phyloP scores from a whole-genome alignment of 257 asterid genomes.

The Dorcoceras hygrometricum region DNA sequence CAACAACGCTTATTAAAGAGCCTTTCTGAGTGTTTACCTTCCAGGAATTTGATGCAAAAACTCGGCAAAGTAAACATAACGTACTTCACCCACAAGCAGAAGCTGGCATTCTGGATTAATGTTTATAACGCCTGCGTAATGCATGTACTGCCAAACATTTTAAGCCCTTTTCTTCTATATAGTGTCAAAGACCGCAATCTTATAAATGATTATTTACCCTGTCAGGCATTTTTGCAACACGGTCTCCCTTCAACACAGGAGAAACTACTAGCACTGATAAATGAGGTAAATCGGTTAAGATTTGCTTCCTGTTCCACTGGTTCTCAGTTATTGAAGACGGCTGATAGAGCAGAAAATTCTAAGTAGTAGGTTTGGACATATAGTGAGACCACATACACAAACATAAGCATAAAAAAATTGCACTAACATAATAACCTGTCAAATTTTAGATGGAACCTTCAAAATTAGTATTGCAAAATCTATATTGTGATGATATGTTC shows the following conservation, averaged over 20 bases:
- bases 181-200: neutral
- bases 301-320: conserved; percentile 3
- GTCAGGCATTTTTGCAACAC: conserved; percentile 77
- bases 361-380: neutral
- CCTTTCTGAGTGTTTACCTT: neutral
- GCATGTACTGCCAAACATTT: conserved; percentile 63
- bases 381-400: neutral
- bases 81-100: conserved; percentile 76
- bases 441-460: neutral
- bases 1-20: neutral
- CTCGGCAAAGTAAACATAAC: conserved; percentile 55
- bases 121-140: conserved; percentile 76
- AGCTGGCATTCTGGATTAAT: conserved; percentile 93
- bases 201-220: conserved; percentile 11
- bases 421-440: neutral
- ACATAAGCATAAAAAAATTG: conserved; percentile 2
- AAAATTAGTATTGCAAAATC: conserved; percentile 16
- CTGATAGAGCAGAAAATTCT: neutral
- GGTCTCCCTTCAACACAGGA: conserved; percentile 79
- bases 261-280: conserved; percentile 53
- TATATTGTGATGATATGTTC: conserved; percentile 16
- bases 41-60: conserved; percentile 77
- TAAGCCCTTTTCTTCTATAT: neutral
- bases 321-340: conserved; percentile 9
- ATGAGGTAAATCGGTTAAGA: conserved; percentile 50